Evolutionary conservation across 2,329 filamentous ascomycete species (phyloP).

Genomic region (Diaporthe citriasiana): DNA sequence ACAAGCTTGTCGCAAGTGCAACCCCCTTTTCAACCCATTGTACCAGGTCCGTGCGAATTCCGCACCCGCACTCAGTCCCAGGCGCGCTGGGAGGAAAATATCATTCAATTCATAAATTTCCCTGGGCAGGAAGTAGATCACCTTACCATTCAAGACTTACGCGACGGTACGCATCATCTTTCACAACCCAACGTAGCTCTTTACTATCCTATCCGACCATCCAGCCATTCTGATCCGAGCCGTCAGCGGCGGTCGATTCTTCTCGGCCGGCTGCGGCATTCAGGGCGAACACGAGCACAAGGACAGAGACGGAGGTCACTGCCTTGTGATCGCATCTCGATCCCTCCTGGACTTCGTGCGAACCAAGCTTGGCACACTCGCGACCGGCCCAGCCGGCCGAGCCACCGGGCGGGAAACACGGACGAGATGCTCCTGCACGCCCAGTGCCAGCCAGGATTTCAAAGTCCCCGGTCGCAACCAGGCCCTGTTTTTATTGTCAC

Average conservation of each 20-base stretch:
- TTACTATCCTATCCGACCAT: neutral
- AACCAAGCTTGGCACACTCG: neutral
- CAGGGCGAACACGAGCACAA: constrained; percentile 2
- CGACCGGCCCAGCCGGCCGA: constrained; percentile 26
- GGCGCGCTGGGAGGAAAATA: neutral
- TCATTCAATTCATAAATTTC: neutral
- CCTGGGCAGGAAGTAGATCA: neutral
- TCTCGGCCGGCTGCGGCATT: neutral
- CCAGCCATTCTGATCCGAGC: neutral
- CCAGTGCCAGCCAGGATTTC: neutral
- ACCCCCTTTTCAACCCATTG: constrained; percentile 27
- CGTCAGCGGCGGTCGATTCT: neutral
- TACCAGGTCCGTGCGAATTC: constrained; percentile 8
- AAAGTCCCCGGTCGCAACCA: neutral
- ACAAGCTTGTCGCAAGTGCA: constrained; percentile 27
- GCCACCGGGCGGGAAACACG: constrained; percentile 10
- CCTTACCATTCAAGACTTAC: neutral
- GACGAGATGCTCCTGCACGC: constrained; percentile 1
- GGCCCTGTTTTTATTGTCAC: constrained; percentile 8
- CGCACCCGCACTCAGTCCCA: neutral
- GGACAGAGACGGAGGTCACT: neutral
- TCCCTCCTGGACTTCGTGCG: neutral
- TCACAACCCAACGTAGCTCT: neutral
- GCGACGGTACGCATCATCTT: neutral
- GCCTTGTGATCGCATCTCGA: neutral